Evolutionary conservation across 2,329 filamentous ascomycete species (phyloP).

Genomic region (Beauveria asiatica): DNA sequence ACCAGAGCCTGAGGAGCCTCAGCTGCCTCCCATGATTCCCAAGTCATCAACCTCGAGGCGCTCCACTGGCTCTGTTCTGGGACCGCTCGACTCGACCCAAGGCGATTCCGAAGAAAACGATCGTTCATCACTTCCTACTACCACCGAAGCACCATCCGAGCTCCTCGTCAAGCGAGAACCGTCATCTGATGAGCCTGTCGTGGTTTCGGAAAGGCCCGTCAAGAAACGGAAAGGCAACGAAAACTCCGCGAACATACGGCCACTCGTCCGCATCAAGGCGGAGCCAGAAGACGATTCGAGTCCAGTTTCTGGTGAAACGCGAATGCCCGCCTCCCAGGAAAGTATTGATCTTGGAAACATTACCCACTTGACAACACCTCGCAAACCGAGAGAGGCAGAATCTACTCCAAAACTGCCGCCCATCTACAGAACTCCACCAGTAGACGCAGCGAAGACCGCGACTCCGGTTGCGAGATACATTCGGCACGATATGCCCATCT

Average conservation of each 20-base stretch:
- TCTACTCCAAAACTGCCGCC: conserved; percentile 7
- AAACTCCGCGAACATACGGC: conserved; percentile 16
- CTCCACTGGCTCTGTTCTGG: background rate
- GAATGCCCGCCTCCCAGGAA: conserved; percentile 33
- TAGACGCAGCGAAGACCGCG: background rate
- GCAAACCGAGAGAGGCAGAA: conserved; percentile 25
- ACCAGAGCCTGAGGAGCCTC: conserved; percentile 14
- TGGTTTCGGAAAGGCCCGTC: conserved; percentile 42
- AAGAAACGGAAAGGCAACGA: conserved; percentile 37
- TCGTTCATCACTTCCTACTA: conserved; percentile 16
- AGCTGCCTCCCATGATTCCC: conserved; percentile 19
- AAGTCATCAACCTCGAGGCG: conserved; percentile 13
- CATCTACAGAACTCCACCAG: background rate
- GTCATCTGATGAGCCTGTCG: conserved; percentile 42
- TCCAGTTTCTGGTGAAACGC: conserved; percentile 16
- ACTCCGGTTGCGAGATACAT: conserved; percentile 17
- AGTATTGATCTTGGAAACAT: conserved; percentile 48
- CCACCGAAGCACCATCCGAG: conserved; percentile 5
- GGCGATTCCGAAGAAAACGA: conserved; percentile 19
- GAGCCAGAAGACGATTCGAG: conserved; percentile 27
- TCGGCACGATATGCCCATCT: conserved; percentile 12
- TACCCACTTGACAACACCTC: conserved; percentile 26
- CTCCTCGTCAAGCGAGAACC: conserved; percentile 40
- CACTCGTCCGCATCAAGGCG: conserved; percentile 31
- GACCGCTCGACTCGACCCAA: conserved; percentile 22